Evolutionary conservation across 441 rosid genomes (phyloP), one percentile per base, ranked within the genome.

Genomic region (Pelargonium fulgidum): DNA sequence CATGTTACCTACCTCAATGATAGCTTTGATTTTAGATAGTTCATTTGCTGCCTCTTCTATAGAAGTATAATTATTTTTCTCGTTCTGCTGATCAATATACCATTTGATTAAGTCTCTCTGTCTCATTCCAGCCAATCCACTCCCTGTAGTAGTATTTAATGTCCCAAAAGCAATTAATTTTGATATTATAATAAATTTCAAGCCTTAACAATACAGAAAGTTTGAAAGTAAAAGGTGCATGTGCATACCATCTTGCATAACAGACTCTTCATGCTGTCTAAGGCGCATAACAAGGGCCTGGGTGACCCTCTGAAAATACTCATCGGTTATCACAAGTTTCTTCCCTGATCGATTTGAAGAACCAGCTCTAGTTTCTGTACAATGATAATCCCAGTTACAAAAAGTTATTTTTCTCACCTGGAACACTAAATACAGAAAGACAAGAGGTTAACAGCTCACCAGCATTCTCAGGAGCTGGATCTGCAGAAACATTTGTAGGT

Each of bases 81-180:
- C 88, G 54, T 91, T 88, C 80, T 93, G 99, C 73, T 90, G 95
- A 64, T 85, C 89, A 45, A 93, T 83, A 74, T 89, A 90, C 98
- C 98, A 93, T 68, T 78, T 81, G 48, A 93, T 87, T 71, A 93
- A 77, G 24, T 89, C 98, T 74, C 81, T 84, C 69, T 91, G 97
- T 42, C 85, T 91, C 84, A 91, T 83, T 73, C 98, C 98, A 70
- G 89, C 91, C 71, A 91, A 80, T 29, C 86, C 96, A 19, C 76
- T 75, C 66, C 86, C 94, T 89, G 79, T 72, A 72, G 16, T 52
- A 62, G 61, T 22, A 19, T 24, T 11, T n/a, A 65, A 33, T n/a
- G 33, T 64, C 50, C 26, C 70, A 64, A 66, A 66, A 70, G 54
- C 24, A 16, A 29, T 45, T 66, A 33, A 33, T 33, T 33, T 33